A percentile compares a stretch with the other conserved stretches of the same genome.
Evolutionary conservation across 1,284 basidiomycete genomes (phyloP).

Genomic region (Tilletia horrida): DNA sequence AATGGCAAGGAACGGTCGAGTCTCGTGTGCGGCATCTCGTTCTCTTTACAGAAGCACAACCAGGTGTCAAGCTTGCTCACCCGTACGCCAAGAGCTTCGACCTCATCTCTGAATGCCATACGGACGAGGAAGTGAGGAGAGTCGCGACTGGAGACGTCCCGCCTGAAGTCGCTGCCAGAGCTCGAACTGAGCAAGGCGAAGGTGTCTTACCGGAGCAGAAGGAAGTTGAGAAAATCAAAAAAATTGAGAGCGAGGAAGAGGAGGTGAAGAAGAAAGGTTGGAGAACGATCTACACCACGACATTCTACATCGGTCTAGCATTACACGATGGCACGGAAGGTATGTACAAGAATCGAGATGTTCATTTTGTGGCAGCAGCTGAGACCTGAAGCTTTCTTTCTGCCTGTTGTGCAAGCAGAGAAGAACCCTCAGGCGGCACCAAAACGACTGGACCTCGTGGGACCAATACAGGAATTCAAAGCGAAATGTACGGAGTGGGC

Average conservation of each 20-base stretch:
- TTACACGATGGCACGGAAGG: constrained; percentile 4
- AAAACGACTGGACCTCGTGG: constrained; percentile 88
- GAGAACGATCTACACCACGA: constrained; percentile 81
- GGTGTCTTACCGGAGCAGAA: constrained; percentile 36
- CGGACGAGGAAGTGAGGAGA: constrained; percentile 64
- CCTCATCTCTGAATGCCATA: constrained; percentile 75
- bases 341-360: background rate
- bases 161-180: constrained; percentile 45
- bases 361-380: background rate
- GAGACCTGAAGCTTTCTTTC: background rate
- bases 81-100: constrained; percentile 94
- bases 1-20: constrained; percentile 98
- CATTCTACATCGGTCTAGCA: constrained; percentile 87
- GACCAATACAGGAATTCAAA: constrained; percentile 93
- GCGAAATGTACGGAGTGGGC: constrained; percentile 94
- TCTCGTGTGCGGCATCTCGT: constrained; percentile 91
- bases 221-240: constrained; percentile 20
- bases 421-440: constrained; percentile 29
- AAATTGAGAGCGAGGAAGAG: constrained; percentile 50
- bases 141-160: constrained; percentile 49
- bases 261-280: constrained; percentile 64
- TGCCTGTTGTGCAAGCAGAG: background rate
- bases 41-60: constrained; percentile 94
- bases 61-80: constrained; percentile 84
- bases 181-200: constrained; percentile 34